Percentiles rank a stretch among this genome's conserved stretches.
Evolutionary conservation across 257 asterid species (phyloP).

Genomic region (Apocynum venetum): DNA sequence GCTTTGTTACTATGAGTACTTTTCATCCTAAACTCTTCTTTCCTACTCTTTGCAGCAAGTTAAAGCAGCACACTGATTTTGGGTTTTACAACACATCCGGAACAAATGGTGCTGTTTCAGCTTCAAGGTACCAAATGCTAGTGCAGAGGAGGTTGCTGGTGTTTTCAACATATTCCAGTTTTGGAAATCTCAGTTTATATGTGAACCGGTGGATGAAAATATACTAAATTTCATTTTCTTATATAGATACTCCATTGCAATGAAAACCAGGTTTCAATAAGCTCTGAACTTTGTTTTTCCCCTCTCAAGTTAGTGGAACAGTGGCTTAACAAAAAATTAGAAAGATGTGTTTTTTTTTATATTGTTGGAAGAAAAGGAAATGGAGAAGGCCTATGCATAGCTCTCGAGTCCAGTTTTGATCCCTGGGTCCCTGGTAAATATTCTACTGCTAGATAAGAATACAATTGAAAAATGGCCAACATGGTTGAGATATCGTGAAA

Average conservation of each 20-base stretch:
- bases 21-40: background rate
- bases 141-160: slow-evolving; percentile 16
- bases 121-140: slow-evolving; percentile 7
- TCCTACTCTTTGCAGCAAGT: slow-evolving; percentile 35
- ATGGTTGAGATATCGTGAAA: background rate
- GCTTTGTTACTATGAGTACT: background rate
- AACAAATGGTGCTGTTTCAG: slow-evolving; percentile 23
- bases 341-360: no score
- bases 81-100: background rate
- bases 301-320: background rate
- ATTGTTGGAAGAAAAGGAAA: no score
- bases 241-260: background rate
- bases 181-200: slow-evolving; percentile 19
- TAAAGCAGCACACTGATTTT: slow-evolving; percentile 29
- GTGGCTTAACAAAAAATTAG: background rate
- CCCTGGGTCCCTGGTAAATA: no score
- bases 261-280: background rate
- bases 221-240: background rate
- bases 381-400: no score
- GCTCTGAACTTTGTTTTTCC: background rate
- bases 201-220: slow-evolving; percentile 9
- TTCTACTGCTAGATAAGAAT: background rate
- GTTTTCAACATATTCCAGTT: slow-evolving; percentile 9
- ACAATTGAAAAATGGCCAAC: background rate
- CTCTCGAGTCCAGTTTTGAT: no score